phyloP scores from a whole-genome alignment of 164 flowering plant genomes.

The Stephania yunnanensis region DNA sequence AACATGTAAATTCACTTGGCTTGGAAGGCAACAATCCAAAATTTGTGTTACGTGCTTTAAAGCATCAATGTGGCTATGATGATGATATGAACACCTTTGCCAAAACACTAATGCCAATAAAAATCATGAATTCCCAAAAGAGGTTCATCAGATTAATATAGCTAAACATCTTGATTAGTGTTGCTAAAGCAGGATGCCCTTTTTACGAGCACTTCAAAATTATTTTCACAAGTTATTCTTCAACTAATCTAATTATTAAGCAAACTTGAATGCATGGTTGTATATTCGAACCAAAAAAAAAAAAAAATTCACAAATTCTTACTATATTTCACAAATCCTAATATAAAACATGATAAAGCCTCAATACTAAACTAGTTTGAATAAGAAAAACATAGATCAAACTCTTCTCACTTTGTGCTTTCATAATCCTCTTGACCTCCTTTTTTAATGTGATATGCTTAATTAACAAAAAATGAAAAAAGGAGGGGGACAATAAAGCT shows the following conservation, averaged over 20 bases:
- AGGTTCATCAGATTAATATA: not conserved
- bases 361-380: too few relatives aligned
- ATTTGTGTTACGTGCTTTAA: not conserved
- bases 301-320: too few relatives aligned
- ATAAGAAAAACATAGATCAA: too few relatives aligned
- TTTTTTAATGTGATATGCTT: too few relatives aligned
- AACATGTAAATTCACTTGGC: conserved; percentile 1
- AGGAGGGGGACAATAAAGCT: too few relatives aligned
- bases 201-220: not conserved
- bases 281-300: too few relatives aligned
- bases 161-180: not conserved
- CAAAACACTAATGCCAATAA: not conserved
- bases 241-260: not conserved
- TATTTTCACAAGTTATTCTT: not conserved
- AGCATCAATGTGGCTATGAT: not conserved
- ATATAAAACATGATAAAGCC: too few relatives aligned
- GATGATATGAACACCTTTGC: not conserved
- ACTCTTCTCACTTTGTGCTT: too few relatives aligned
- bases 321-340: too few relatives aligned
- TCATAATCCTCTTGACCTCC: too few relatives aligned
- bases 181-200: not conserved
- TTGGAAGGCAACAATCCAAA: conserved; percentile 1
- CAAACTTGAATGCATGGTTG: not conserved
- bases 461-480: too few relatives aligned
- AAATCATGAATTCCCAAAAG: not conserved